Evolutionary conservation across 106 monocot species (phyloP).

Genomic region (Narthecium ossifragum): DNA sequence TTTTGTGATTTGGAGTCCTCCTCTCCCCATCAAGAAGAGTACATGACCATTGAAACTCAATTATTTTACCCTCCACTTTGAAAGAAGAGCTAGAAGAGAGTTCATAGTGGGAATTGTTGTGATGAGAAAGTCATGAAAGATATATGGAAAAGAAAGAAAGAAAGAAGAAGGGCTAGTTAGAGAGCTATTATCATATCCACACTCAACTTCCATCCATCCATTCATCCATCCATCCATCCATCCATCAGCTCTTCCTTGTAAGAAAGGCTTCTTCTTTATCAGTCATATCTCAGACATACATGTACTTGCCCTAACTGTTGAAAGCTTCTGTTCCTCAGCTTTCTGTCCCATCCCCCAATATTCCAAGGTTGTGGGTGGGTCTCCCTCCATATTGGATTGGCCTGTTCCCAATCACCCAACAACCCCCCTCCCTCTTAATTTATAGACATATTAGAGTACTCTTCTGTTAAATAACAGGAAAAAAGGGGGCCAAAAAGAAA

Average conservation of each 20-base stretch:
- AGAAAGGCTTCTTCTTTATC: neutral
- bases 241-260: no score
- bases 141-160: neutral
- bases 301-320: slow-evolving; percentile 6
- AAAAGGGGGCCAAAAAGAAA: neutral
- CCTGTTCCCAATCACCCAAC: slow-evolving; percentile 10
- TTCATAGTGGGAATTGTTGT: no score
- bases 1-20: no score
- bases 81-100: no score
- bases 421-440: slow-evolving; percentile 4
- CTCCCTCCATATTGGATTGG: neutral
- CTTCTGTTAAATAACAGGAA: slow-evolving; percentile 19
- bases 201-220: no score
- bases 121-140: no score
- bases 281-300: slow-evolving; percentile 6
- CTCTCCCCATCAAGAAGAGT: no score
- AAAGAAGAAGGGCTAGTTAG: neutral
- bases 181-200: neutral
- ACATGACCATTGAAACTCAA: no score
- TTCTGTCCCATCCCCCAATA: slow-evolving; percentile 55
- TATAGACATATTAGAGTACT: slow-evolving; percentile 2
- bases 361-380: slow-evolving; percentile 15
- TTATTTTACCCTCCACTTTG: no score
- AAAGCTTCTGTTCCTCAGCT: slow-evolving; percentile 53
- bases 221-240: no score